Evolutionary conservation across 495 filamentous ascomycete species (phyloP), one percentile per base, ranked within the genome.

Genomic region (Neurospora sp.): DNA sequence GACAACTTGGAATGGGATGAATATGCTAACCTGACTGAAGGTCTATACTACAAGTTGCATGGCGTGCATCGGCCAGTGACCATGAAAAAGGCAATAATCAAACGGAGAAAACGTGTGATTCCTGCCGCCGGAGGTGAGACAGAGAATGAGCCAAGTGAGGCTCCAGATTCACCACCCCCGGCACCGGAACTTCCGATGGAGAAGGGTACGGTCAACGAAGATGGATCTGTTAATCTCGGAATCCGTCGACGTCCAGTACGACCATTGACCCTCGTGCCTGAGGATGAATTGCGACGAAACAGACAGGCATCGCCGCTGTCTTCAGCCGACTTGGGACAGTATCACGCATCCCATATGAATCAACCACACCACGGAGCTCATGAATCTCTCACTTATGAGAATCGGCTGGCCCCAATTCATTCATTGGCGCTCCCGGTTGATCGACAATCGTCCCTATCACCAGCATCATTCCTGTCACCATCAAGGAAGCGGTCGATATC

Each of bases 21-120:
- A 27, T 16, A 4, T 42, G 44, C 75, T 81, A 42, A 81, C 73
- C 72, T 44, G 20, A 35, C 27, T 9, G 7, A 38, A 98, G 94
- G 94, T 40, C 84, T 98, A n/a, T 98, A 98, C 79, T 93, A 97
- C 82, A 99, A 98, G 80, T 89, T 99, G 1, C 96, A 99, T 78
- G 94, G 94, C 71, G 90, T 92, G 69, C 95, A 97, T 82, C 88
- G 96, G 40, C 96, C 96, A 8, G 92, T 94, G 14, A 92, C 92
- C 1, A 98, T 99, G 96, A 99, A 99, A 82, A 98, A 97, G 82
- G 91, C 92, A 0, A 90, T 96, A 70, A 99, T 99, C 80, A 98
- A 98, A 82, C 89, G 96, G 53, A 90, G 96, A 73, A 99, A 98
- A 84, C 91, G 96, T 22, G 94, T 99, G 18, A 93, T 99, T 53